These are phyloP conservation scores for Dendrobium chrysotoxum DNA, from an alignment of 106 monocot genomes.

Conservation along the genomic window DNA sequence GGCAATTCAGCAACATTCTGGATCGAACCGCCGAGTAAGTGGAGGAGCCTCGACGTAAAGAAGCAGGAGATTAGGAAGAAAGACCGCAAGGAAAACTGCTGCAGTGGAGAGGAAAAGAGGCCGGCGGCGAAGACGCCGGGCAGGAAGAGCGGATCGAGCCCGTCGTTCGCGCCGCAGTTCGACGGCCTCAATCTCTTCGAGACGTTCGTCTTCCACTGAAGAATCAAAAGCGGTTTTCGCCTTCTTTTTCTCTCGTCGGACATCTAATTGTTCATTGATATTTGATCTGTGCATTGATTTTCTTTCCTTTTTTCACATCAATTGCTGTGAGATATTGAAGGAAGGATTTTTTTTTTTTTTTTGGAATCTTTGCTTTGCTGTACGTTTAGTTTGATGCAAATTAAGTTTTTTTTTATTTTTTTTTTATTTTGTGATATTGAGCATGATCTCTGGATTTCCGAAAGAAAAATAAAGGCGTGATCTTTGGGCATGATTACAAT, in stretches of 20 bases:
- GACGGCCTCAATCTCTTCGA: slow-evolving; percentile 4
- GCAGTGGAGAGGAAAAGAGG: neutral
- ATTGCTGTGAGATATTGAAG: no score
- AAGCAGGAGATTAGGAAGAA: neutral
- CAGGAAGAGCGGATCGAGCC: neutral
- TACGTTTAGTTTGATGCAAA: no score
- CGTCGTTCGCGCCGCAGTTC: slow-evolving; percentile 4
- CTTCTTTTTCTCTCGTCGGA: neutral
- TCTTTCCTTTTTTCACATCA: no score
- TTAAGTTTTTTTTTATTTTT: no score
- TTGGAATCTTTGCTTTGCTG: no score
- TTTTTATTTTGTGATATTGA: no score
- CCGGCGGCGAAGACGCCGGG: neutral
- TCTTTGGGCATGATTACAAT: no score
- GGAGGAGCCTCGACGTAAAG: neutral
- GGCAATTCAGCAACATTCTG: neutral
- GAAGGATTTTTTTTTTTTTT: no score
- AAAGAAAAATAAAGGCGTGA: no score
- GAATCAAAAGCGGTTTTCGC: neutral
- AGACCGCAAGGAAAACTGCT: neutral
- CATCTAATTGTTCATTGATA: no score
- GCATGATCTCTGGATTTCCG: no score
- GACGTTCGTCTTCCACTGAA: neutral
- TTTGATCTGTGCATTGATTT: no score
- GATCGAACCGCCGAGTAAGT: neutral